Base-by-base conservation (phyloP, 2,329 filamentous ascomycete genomes). In the Trichophyton schoenleinii region DNA sequence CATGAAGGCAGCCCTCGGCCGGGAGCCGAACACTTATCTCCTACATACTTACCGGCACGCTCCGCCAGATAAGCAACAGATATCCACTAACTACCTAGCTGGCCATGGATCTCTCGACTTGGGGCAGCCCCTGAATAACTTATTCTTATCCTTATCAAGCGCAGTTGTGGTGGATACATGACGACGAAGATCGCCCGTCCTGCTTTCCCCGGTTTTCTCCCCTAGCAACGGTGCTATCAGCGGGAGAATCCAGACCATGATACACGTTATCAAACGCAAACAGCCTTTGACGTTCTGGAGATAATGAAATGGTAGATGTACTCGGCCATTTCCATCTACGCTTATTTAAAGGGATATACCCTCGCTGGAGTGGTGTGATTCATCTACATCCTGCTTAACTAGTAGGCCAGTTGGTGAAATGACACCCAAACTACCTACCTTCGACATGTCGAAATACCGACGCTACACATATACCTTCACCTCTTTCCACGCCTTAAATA, bases 401-500 rank as follows among this genome's bases (percentile, higher is more conserved):
- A 8, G 20, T 28, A 25, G 34, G n/a, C 18, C 20, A 9, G 7
- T 34, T 55, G 25, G 41, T 34, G 28, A 55, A 25, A 55, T 55
- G 49, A 13, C 25, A 36, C 34, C 28, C 5, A 55, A 6, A 18
- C 28, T 20, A 4, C 18, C 28, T 28, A 20, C 11, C 49, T 34
- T 25, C 18, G 13, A 28, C 8, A 7, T 52, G 20, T 66, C 64
- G 3, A 60, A 57, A 31, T 66, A 59, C 55, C 36, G 38, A 11
- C 61, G 59, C 7, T 62, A 63, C 46, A 62, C 62, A 34, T 38
- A 58, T 20, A 59, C 60, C 28, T 64, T 66, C 13, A 61, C 61
- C 15, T 66, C 65, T 8, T 62, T 61, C 55, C 60, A 59, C 49
- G 57, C 60, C 42, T 59, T 66, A 46, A 64, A 66, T 49, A 53